Base-by-base conservation (phyloP, 192 early-diverging fungal species). In the Haplosporangium gracile region DNA sequence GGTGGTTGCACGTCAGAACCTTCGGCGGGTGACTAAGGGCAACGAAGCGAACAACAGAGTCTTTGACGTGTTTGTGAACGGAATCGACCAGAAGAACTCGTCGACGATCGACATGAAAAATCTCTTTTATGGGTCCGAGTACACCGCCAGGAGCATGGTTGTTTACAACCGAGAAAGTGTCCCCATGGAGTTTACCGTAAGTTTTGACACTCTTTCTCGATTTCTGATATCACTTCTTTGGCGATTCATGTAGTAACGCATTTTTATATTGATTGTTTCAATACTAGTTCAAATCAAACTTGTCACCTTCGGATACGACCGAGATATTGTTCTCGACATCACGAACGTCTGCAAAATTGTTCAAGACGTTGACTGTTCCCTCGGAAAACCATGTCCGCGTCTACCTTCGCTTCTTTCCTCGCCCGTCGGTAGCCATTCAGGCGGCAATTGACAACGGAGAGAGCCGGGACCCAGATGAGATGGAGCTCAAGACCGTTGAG, bases 251-350 rank as follows among this genome's bases (percentile, higher is more conserved):
- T 51, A 22, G 16, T 51, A 5, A 51, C 49, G 20, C 47, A 29
- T 13, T 84, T 68, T 73, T 70, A 51, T 38, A 75, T 34, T 55
- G 18, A 26, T 15, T 6, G 20, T 51, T 51, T 51, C 49, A 32
- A 32, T 22, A 57, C n/a, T 80, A 91, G 90, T 88, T 91, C 82
- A 93, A 92, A 80, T 93, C 92, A 34, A 95, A 92, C 73, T 71
- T 96, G 18, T 85, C 91, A 9, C 82, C 88, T 36, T 89, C 94
- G 26, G 94, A 95, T 70, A 86, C 90, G 16, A 92, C 92, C 0
- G 96, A 97, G 85, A 87, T 97, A 13, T 71, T 95, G 34, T 97
- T 97, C 82, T 97, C 96, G 0, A 90, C 95, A 18, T 95, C 95
- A 4, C 85, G 95, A 29, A 93, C 94, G 34, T 90, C 91, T 2